A percentile compares a stretch with the other conserved stretches of the same genome.
Conservation (phyloP, 257 asterid species). For the Catharanthus roseus region DNA sequence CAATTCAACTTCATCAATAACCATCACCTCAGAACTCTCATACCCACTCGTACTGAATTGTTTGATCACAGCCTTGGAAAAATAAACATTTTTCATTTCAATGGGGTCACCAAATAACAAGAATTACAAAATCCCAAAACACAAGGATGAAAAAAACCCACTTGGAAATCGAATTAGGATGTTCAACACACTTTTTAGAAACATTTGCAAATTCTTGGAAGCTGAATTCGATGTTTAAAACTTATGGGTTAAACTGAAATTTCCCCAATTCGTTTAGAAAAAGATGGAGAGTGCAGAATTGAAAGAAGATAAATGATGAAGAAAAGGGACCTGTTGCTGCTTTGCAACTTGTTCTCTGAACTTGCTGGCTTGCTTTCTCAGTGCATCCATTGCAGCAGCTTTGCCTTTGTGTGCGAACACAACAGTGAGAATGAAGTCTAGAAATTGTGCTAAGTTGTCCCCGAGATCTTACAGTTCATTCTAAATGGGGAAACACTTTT, state of each 20-base stretch:
- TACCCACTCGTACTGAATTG: constrained; percentile 88
- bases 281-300: neutral
- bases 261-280: neutral
- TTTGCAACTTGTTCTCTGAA: constrained; percentile 94
- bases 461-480: neutral
- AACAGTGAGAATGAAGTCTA: neutral
- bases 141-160: neutral
- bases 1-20: constrained; percentile 88
- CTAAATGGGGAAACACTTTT: neutral
- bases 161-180: neutral
- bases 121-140: neutral
- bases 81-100: neutral
- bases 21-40: constrained; percentile 77
- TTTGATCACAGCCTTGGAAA: constrained; percentile 81
- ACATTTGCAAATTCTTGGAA: neutral
- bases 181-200: neutral
- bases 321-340: constrained; percentile 78
- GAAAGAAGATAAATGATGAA: neutral
- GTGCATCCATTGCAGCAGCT: constrained; percentile 61
- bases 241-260: neutral
- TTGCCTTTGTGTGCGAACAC: neutral
- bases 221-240: neutral
- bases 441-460: neutral
- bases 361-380: constrained; percentile 89
- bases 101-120: neutral